Conservation (phyloP, 2,329 filamentous ascomycete genomes). For the Lanzia echinophila region DNA sequence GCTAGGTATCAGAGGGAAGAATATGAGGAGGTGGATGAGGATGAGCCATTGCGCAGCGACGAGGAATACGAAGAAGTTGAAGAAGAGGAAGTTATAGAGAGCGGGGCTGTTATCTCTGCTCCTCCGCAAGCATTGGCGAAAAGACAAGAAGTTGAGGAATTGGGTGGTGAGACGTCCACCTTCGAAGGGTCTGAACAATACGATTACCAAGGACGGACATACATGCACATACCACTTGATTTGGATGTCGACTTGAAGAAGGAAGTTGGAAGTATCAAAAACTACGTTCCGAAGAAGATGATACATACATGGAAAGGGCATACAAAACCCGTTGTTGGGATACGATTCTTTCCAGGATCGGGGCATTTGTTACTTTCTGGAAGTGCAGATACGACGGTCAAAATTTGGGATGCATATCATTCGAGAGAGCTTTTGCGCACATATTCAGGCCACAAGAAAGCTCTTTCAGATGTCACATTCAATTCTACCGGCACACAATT, state of each 20-base stretch:
- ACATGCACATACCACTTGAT: constrained; percentile 95
- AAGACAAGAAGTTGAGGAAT: constrained; percentile 50
- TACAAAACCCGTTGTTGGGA: constrained; percentile 74
- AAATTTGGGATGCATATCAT: constrained; percentile 93
- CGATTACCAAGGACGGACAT: constrained; percentile 93
- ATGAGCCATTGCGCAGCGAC: constrained; percentile 66
- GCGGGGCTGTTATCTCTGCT: constrained; percentile 53
- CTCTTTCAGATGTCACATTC: constrained; percentile 85
- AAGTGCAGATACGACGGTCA: constrained; percentile 85
- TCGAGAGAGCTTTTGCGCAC: constrained; percentile 79
- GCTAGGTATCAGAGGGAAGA: constrained; percentile 71
- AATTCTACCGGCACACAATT: constrained; percentile 77
- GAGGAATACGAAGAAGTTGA: constrained; percentile 74
- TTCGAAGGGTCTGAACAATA: constrained; percentile 79
- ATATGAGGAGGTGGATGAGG: constrained; percentile 67
- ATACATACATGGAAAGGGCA: constrained; percentile 85
- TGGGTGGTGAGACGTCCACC: constrained; percentile 70
- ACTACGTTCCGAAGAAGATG: constrained; percentile 91
- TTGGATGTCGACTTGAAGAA: constrained; percentile 79
- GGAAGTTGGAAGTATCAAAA: constrained; percentile 72
- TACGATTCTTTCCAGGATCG: constrained; percentile 83
- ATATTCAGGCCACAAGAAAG: constrained; percentile 86
- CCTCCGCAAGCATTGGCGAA: constrained; percentile 47
- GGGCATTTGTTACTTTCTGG: constrained; percentile 85
- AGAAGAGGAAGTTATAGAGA: constrained; percentile 59